Base-by-base conservation (phyloP, 371 early-diverging fungal species). In the Amoeboaphelidium protococcarum region DNA sequence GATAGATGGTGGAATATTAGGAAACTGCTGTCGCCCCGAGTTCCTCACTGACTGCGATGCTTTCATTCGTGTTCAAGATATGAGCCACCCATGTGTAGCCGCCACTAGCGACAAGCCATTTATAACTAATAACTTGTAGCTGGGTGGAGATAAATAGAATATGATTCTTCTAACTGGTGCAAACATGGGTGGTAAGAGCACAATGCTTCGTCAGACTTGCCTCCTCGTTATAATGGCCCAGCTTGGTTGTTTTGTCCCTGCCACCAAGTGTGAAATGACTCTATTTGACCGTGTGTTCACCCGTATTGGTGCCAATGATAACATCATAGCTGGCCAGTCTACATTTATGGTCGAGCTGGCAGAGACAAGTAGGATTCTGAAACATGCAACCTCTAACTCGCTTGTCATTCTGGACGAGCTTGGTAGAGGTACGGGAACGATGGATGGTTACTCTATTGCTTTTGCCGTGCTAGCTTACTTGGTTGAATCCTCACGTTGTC, bases 401-500 rank as follows among this genome's bases (percentile, higher is more conserved):
- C 76, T 99, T 63, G 96, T 98, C 20, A 91, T 99, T 47, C 66
- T 99, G 49, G 99, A 99, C 66, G 99, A 99, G 64, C 71, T 98
- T 22, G 99, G 99, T 42, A 75, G 99, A 49, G 99, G 99, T 13
- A 99, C 99, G 0, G 77, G 79, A 42, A 97, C 99, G 0, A 84
- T 78, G 66, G 99, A 99, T 62, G 99, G 99, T 13, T 60, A 84
- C 57, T 82, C 97, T 6, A 96, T 99, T 50, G 98, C 99, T 0
- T 84, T 72, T 56, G 71, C 89, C 1, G 94, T 92, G 1, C 65
- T 98, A 27, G 79, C 87, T 50, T 74, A 87, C 44, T 60, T 98
- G 13, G 69, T 82, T 16, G 70, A 74, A 0, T 71, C 78, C 26
- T 68, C 82, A 19, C 77, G 87, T 13, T 97, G 96, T 54, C 54